Conservation (phyloP, 768 basidiomycete genomes). For the Boletus vinaceobasis region DNA sequence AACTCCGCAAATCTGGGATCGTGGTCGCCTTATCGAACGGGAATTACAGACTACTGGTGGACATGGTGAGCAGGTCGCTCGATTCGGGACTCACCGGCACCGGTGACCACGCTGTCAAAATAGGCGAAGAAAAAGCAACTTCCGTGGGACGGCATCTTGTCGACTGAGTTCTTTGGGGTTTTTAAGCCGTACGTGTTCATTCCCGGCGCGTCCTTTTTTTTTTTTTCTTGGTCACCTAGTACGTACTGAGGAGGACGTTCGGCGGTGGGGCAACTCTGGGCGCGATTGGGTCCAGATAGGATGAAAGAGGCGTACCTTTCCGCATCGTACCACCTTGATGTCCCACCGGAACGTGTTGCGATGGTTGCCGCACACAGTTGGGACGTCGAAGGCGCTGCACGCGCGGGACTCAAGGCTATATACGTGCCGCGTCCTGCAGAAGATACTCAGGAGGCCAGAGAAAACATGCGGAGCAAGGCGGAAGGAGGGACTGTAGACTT, state of each 20-base stretch:
- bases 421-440: constrained; percentile 54
- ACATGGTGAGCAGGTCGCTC: constrained; percentile 43
- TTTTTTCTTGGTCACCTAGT: not conserved
- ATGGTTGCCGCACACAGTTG: constrained; percentile 65
- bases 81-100: not conserved
- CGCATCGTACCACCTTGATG: constrained; percentile 45
- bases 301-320: constrained; percentile 47
- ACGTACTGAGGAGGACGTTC: not conserved
- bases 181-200: constrained; percentile 58
- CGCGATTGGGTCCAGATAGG: constrained; percentile 22
- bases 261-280: too few species aligned
- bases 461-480: constrained; percentile 39
- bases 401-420: constrained; percentile 53
- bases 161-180: constrained; percentile 54
- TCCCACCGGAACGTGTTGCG: constrained; percentile 45
- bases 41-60: constrained; percentile 55
- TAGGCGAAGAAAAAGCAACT: constrained; percentile 60
- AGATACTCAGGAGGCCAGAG: constrained; percentile 29
- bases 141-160: constrained; percentile 64
- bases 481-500: constrained; percentile 61
- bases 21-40: constrained; percentile 62
- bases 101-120: not conserved
- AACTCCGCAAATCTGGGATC: constrained; percentile 48
- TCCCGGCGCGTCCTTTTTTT: too few species aligned
- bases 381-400: constrained; percentile 54